Conservation (phyloP, 495 filamentous ascomycete species). For the Astrothelium subdiscretum region DNA sequence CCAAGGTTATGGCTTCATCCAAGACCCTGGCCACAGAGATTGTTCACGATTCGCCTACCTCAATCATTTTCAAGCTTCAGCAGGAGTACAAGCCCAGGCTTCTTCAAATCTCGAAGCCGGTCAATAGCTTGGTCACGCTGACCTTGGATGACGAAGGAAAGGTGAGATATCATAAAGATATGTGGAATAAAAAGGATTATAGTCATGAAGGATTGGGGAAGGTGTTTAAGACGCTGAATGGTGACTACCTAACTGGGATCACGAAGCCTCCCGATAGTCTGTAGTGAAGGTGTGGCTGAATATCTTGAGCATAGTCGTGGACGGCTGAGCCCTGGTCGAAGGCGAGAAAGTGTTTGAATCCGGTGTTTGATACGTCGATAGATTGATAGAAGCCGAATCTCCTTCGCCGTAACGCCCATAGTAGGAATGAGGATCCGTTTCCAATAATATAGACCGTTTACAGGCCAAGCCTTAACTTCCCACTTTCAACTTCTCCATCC, state of each 20-base stretch:
- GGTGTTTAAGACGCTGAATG: conserved; percentile 38
- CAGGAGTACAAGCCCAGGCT: conserved; percentile 35
- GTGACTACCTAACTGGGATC: conserved; percentile 30
- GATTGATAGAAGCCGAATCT: no score
- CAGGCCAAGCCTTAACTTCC: conserved; percentile 25
- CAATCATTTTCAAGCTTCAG: conserved; percentile 34
- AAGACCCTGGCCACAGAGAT: conserved; percentile 33
- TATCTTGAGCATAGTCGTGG: no score
- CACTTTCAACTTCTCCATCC: conserved; percentile 58
- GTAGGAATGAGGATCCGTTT: no score
- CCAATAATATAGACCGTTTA: no score
- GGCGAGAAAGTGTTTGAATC: neutral
- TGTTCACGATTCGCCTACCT: conserved; percentile 23
- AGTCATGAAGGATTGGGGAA: conserved; percentile 38
- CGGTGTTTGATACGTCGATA: no score
- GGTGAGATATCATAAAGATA: conserved; percentile 41
- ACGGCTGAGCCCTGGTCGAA: neutral
- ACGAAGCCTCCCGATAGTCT: neutral
- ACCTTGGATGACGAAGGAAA: conserved; percentile 32
- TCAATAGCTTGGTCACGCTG: conserved; percentile 33
- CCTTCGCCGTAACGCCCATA: no score
- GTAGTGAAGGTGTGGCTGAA: no score
- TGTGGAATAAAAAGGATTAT: conserved; percentile 43
- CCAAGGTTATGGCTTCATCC: conserved; percentile 31
- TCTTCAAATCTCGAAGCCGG: conserved; percentile 25